Conservation (phyloP, 2,329 filamentous ascomycete genomes). For the Penicillium sp. region DNA sequence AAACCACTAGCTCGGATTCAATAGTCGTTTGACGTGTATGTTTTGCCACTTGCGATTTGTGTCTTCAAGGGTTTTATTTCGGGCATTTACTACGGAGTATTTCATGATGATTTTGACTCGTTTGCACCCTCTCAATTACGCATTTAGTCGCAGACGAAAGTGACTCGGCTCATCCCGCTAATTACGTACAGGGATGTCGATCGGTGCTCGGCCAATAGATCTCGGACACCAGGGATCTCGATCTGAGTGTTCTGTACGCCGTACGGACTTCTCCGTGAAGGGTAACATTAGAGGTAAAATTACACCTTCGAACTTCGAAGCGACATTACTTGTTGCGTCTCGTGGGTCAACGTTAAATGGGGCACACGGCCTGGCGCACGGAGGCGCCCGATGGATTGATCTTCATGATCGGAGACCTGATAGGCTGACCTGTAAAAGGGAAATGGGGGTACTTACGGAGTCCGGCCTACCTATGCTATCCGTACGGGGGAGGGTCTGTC, state of each 20-base stretch:
- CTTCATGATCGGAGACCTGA: constrained; percentile 10
- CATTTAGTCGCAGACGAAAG: neutral
- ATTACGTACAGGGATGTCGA: constrained; percentile 2
- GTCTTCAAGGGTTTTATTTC: neutral
- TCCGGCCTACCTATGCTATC: no score
- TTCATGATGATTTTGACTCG: neutral
- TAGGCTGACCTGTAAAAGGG: constrained; percentile 7
- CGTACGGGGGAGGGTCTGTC: no score
- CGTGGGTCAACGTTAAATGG: constrained; percentile 18
- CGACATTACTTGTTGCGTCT: constrained; percentile 12
- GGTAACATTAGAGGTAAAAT: constrained; percentile 10
- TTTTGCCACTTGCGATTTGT: neutral
- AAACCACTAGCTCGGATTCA: constrained; percentile 21
- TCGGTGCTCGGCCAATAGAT: constrained; percentile 4
- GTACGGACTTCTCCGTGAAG: no score
- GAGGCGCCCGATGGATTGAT: constrained; percentile 14
- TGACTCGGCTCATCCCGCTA: neutral
- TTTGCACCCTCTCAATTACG: neutral
- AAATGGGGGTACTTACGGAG: neutral
- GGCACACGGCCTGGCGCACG: constrained; percentile 14
- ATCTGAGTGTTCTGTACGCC: no score
- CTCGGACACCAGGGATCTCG: neutral
- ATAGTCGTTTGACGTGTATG: constrained; percentile 6
- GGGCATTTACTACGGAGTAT: neutral
- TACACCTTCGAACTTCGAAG: constrained; percentile 11